These are phyloP conservation scores for Chytridium lagenaria DNA, from an alignment of 371 early-diverging fungal species.

Conservation along the genomic window DNA sequence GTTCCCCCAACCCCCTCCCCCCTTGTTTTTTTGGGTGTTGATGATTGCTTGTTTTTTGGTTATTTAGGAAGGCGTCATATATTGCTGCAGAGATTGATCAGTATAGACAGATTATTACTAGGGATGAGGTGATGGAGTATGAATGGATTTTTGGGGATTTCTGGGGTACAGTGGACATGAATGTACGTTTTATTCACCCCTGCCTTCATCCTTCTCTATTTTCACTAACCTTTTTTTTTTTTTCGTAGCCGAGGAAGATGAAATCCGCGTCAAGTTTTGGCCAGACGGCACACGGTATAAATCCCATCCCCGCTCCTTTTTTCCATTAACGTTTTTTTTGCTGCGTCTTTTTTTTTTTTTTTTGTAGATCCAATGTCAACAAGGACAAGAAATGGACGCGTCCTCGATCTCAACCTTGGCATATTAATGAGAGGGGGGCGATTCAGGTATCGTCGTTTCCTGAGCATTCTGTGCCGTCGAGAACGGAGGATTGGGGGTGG, in stretches of 20 bases:
- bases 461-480: background rate
- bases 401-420: constrained; percentile 10
- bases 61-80: background rate
- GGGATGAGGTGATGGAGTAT: constrained; percentile 18
- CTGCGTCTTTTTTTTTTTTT: background rate
- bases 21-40: background rate
- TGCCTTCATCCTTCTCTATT: background rate
- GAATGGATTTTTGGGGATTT: constrained; percentile 9
- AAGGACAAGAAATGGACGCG: background rate
- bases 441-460: constrained; percentile 10
- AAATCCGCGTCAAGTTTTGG: constrained; percentile 14
- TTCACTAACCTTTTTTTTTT: background rate
- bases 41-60: background rate
- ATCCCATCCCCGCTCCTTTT: background rate
- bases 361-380: constrained; percentile 7
- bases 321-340: background rate
- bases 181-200: background rate
- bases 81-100: constrained; percentile 11
- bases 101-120: background rate
- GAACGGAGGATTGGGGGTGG: constrained; percentile 15
- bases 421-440: constrained; percentile 2
- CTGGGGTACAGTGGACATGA: constrained; percentile 4
- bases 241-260: background rate
- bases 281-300: constrained; percentile 5
- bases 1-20: too few relatives aligned